Conservation (phyloP, 768 basidiomycete genomes). For the Galerina marginata region DNA sequence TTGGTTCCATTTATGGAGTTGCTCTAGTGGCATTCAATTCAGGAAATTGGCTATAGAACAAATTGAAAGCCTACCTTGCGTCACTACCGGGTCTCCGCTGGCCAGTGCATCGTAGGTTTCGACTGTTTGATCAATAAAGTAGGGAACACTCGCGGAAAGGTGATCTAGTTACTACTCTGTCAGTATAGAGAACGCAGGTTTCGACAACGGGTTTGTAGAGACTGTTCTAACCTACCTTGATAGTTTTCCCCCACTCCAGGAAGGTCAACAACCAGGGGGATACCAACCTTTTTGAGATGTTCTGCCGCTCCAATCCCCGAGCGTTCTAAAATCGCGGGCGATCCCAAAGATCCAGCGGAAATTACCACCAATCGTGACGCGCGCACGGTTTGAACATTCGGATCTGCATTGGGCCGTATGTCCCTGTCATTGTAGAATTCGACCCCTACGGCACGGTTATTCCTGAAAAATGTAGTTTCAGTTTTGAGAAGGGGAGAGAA, state of each 20-base stretch:
- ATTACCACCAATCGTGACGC: conserved; percentile 52
- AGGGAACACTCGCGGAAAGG: conserved; percentile 39
- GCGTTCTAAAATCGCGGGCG: conserved; percentile 57
- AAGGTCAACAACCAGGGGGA: conserved; percentile 59
- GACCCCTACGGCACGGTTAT: conserved; percentile 49
- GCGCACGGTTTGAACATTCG: conserved; percentile 25
- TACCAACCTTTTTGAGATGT: conserved; percentile 48
- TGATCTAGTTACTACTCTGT: conserved; percentile 39
- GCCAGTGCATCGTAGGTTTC: conserved; percentile 54
- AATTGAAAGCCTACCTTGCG: conserved; percentile 40
- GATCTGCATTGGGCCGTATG: conserved; percentile 22
- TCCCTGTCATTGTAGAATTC: conserved; percentile 48
- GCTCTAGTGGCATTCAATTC: background rate
- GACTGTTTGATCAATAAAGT: conserved; percentile 45
- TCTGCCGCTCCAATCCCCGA: conserved; percentile 59
- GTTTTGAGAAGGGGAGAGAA: too few species aligned
- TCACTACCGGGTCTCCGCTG: conserved; percentile 38
- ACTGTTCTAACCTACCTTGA: conserved; percentile 37
- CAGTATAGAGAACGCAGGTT: background rate
- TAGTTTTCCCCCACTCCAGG: conserved; percentile 78
- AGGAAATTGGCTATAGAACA: background rate
- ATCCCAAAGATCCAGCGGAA: conserved; percentile 55
- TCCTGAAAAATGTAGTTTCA: conserved; percentile 29
- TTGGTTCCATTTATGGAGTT: background rate
- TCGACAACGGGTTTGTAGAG: too few species aligned